Evolutionary conservation across 352 stramenopile species (phyloP).

Genomic region (Pythium sukuiense): DNA sequence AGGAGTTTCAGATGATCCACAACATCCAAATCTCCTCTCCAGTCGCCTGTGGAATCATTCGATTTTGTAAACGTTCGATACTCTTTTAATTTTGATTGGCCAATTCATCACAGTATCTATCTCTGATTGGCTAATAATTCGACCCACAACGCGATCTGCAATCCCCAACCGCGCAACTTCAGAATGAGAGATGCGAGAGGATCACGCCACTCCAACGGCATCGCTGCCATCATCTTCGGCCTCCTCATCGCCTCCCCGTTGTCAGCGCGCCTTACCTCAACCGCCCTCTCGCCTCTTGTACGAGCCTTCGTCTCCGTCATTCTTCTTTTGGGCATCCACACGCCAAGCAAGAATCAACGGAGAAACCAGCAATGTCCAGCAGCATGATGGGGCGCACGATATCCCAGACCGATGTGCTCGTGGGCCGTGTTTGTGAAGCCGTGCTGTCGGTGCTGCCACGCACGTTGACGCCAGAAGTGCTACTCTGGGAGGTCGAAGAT

Average conservation of each 20-base stretch:
- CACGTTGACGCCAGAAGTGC: slow-evolving; percentile 6
- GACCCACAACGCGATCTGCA: not conserved
- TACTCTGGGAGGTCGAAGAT: slow-evolving; percentile 15
- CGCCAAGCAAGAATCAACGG: not conserved
- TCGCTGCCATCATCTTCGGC: not conserved
- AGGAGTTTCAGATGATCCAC: not conserved
- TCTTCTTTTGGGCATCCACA: not conserved
- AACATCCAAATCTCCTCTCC: no score
- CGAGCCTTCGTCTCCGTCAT: not conserved
- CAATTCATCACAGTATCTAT: not conserved
- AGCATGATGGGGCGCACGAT: slow-evolving; percentile 8
- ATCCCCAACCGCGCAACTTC: not conserved
- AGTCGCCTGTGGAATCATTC: not conserved
- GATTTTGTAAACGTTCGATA: slow-evolving; percentile 8
- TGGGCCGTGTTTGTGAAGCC: slow-evolving; percentile 3
- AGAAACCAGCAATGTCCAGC: slow-evolving; percentile 2
- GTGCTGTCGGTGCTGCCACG: slow-evolving; percentile 10
- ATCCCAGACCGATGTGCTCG: slow-evolving; percentile 2
- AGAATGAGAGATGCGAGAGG: not conserved
- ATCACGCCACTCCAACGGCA: not conserved
- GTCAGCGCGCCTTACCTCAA: not conserved
- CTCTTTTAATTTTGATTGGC: not conserved
- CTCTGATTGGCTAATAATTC: slow-evolving; percentile 7
- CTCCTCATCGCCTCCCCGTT: not conserved
- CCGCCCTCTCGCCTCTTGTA: not conserved